phyloP scores from a whole-genome alignment of 1,139 yeast genomes.

The Eremothecium sinecaudum region DNA sequence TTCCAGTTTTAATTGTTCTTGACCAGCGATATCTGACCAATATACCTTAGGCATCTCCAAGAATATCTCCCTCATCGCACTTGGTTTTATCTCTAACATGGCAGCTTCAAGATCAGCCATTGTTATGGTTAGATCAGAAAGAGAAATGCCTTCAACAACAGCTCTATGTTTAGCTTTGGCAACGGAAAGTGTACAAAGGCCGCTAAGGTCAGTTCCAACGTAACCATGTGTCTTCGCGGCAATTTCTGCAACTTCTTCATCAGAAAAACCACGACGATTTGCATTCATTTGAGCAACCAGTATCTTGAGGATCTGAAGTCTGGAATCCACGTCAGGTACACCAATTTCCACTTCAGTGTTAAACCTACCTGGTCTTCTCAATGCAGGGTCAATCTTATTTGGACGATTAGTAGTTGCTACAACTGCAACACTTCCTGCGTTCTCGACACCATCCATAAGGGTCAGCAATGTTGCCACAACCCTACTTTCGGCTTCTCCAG shows the following conservation, averaged over 20 bases:
- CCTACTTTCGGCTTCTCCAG: conserved; percentile 82
- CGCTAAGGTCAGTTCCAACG: conserved; percentile 83
- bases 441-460: conserved; percentile 82
- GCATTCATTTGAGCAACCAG: conserved; percentile 52
- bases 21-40: conserved; percentile 97
- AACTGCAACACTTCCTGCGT: conserved; percentile 57
- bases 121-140: conserved; percentile 34
- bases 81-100: conserved; percentile 71
- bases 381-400: conserved; percentile 71
- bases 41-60: conserved; percentile 88
- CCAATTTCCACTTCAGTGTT: conserved; percentile 81
- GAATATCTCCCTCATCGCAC: conserved; percentile 94
- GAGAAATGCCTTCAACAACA: conserved; percentile 32
- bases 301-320: conserved; percentile 52
- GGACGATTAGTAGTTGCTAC: conserved; percentile 83
- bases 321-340: conserved; percentile 61
- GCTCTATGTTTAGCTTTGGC: conserved; percentile 71
- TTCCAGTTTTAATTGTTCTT: conserved; percentile 67
- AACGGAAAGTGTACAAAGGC: conserved; percentile 80
- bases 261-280: conserved; percentile 45
- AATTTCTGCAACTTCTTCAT: conserved; percentile 44
- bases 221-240: conserved; percentile 68
- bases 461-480: conserved; percentile 84
- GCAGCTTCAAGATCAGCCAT: conserved; percentile 56
- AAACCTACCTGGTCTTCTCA: conserved; percentile 87